Conservation (phyloP, 129 eudicot species). For the Arctium minus region DNA sequence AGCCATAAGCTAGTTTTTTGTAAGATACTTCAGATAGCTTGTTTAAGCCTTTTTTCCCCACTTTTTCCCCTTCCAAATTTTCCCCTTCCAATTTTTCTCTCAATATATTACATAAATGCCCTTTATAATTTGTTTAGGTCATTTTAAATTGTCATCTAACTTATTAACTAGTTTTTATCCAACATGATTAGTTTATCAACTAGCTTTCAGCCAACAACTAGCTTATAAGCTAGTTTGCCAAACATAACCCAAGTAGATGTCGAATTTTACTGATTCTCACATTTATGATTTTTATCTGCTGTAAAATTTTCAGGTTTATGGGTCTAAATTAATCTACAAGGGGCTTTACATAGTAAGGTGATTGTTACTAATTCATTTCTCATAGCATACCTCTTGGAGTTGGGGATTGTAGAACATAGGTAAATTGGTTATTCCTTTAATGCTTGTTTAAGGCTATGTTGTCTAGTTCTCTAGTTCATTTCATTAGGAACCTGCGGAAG, state of each 20-base stretch:
- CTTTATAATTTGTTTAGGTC: background rate
- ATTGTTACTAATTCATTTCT: background rate
- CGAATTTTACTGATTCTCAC: background rate
- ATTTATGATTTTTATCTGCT: background rate
- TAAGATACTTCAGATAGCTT: background rate
- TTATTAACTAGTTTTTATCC: no score
- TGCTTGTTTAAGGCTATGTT: background rate
- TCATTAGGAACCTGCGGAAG: background rate
- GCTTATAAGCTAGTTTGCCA: background rate
- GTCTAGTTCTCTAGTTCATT: background rate
- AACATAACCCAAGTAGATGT: background rate
- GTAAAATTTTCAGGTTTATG: background rate
- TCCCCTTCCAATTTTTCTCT: background rate
- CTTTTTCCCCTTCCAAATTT: background rate
- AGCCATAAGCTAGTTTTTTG: background rate
- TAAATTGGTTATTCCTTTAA: background rate
- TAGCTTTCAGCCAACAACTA: background rate
- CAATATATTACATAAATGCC: background rate
- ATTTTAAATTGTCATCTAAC: background rate
- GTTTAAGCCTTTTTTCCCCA: background rate
- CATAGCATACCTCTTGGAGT: conserved; percentile 1
- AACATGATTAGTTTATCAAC: background rate
- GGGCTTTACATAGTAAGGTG: background rate
- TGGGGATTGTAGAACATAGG: background rate
- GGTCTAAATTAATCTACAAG: conserved; percentile 1